These are phyloP conservation scores for Pichia sporocuriosa DNA, from an alignment of 805 yeast genomes.

Conservation along the genomic window DNA sequence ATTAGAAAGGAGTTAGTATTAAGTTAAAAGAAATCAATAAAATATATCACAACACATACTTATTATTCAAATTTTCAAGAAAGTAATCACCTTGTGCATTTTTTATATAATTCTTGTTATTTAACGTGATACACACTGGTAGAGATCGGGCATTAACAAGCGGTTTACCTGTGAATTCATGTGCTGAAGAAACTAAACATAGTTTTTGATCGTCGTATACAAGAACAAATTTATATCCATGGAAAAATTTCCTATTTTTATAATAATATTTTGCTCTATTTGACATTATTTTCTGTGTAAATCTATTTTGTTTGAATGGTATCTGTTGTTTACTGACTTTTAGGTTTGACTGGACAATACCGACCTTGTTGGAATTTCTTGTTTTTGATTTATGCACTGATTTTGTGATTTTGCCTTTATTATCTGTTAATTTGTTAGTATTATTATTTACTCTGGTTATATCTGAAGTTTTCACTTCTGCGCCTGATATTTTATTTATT, in stretches of 20 bases:
- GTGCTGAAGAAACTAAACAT: conserved; percentile 30
- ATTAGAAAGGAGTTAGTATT: background rate
- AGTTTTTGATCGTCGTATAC: conserved; percentile 35
- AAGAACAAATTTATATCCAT: conserved; percentile 39
- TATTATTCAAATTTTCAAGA: conserved; percentile 2
- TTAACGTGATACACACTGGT: conserved; percentile 14
- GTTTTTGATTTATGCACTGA: no score
- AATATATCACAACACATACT: conserved; percentile 1
- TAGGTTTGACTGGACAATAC: no score
- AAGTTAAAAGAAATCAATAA: background rate
- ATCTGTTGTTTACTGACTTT: no score
- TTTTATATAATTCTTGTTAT: conserved; percentile 19
- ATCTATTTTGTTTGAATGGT: no score
- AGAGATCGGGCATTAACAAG: conserved; percentile 17
- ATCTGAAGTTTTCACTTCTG: background rate
- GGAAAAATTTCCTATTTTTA: conserved; percentile 39
- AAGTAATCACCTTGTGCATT: conserved; percentile 21
- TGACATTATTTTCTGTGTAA: conserved; percentile 14
- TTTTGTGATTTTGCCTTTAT: no score
- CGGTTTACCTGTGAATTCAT: conserved; percentile 12
- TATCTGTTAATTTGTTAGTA: no score
- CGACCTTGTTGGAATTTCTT: no score
- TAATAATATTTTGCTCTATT: conserved; percentile 34
- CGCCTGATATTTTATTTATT: no score
- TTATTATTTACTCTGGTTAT: background rate